Evolutionary conservation across 2,329 filamentous ascomycete genomes (phyloP).

Genomic region (Verticillium zaregamsianum): DNA sequence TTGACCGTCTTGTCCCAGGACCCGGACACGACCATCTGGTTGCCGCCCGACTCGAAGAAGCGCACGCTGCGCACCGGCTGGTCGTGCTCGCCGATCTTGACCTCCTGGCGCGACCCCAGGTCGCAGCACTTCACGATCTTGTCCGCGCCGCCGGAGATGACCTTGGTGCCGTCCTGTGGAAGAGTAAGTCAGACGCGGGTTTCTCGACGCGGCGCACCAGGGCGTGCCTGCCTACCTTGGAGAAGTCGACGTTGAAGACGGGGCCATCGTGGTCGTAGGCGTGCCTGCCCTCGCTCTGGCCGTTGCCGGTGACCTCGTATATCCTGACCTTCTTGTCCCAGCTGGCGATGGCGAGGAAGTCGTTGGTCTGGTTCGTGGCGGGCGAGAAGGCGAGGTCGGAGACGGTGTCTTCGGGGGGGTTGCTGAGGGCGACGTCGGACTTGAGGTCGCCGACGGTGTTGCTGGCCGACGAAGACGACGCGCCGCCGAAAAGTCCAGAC

Average conservation of each 20-base stretch:
- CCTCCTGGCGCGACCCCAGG: slow-evolving; percentile 61
- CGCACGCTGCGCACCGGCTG: slow-evolving; percentile 73
- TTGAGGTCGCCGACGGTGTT: slow-evolving; percentile 87
- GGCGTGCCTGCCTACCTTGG: slow-evolving; percentile 60
- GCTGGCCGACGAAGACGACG: slow-evolving; percentile 48
- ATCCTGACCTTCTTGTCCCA: slow-evolving; percentile 99
- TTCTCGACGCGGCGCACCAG: not conserved
- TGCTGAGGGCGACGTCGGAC: slow-evolving; percentile 75
- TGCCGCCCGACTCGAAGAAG: slow-evolving; percentile 69
- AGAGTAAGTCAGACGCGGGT: slow-evolving; percentile 9
- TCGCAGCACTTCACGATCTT: slow-evolving; percentile 89
- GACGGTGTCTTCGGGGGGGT: slow-evolving; percentile 83
- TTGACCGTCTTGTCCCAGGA: slow-evolving; percentile 90
- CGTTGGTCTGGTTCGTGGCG: slow-evolving; percentile 48
- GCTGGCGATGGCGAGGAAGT: slow-evolving; percentile 84
- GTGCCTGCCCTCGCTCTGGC: slow-evolving; percentile 79
- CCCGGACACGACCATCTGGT: slow-evolving; percentile 84
- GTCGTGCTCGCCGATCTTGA: slow-evolving; percentile 80
- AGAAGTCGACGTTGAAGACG: slow-evolving; percentile 82
- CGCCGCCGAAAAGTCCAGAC: slow-evolving; percentile 58
- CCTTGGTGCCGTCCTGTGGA: slow-evolving; percentile 77
- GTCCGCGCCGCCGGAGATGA: slow-evolving; percentile 84
- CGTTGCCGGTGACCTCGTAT: slow-evolving; percentile 79
- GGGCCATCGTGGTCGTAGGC: slow-evolving; percentile 82
- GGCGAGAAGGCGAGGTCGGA: slow-evolving; percentile 83